These are phyloP conservation scores for Fusarium sp. DNA, from an alignment of 2,329 filamentous ascomycete species.

Conservation along the genomic window DNA sequence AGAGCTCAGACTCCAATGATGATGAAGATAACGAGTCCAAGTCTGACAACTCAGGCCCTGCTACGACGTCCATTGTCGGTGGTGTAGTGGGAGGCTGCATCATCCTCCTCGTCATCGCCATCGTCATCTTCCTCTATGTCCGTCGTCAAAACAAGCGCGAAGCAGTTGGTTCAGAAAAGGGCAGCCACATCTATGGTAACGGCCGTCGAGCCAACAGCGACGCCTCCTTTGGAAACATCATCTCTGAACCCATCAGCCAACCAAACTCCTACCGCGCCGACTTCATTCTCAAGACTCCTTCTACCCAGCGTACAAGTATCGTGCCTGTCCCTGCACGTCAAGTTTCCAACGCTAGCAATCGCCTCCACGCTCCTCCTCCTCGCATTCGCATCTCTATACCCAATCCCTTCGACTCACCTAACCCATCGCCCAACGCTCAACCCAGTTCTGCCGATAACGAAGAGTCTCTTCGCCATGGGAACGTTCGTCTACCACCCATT, in stretches of 20 bases:
- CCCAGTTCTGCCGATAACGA: constrained; percentile 44
- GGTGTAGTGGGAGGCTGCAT: constrained; percentile 61
- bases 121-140: constrained; percentile 55
- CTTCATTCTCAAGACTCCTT: constrained; percentile 59
- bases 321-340: constrained; percentile 21
- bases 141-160: constrained; percentile 47
- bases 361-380: constrained; percentile 28
- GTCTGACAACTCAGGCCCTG: constrained; percentile 42
- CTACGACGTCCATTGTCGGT: constrained; percentile 57
- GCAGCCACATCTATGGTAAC: constrained; percentile 26
- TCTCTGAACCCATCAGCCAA: constrained; percentile 67
- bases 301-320: constrained; percentile 25
- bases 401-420: constrained; percentile 52
- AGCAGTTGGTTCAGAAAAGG: constrained; percentile 35
- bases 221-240: constrained; percentile 56
- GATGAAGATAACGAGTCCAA: constrained; percentile 20
- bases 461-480: constrained; percentile 42
- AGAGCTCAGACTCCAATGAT: constrained; percentile 9
- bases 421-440: constrained; percentile 42
- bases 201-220: constrained; percentile 38
- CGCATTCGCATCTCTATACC: constrained; percentile 49
- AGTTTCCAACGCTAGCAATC: constrained; percentile 26
- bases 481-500: constrained; percentile 52
- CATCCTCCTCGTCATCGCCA: constrained; percentile 54
- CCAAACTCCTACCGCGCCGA: constrained; percentile 60